Base-by-base conservation (phyloP, 2,329 filamentous ascomycete species). In the Didymella exigua region DNA sequence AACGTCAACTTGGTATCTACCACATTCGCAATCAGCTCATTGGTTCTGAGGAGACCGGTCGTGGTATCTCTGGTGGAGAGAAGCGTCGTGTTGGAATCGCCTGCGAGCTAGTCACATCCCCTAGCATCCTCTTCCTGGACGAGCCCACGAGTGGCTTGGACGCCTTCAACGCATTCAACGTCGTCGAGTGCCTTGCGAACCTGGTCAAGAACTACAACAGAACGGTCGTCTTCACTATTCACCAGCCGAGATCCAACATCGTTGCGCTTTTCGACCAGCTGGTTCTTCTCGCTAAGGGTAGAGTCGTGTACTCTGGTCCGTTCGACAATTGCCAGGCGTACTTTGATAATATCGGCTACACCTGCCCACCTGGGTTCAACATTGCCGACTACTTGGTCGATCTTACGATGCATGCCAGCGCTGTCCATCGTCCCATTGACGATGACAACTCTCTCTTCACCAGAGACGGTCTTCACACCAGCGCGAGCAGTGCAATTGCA, bases 301-400 rank as follows among this genome's bases (percentile, higher is more conserved):
- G 88, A 66, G 89, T 91, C 1, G 95, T 99, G 7, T 99, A 96
- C 74, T 98, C 95, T 3, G 95, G 95, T 0, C 90, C 91, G 1
- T 96, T 98, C 72, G 81, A 85, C 1, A 87, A 87, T 61, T 99
- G 95, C 71, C 95, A 99, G 73, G 81, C 85, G 18, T 99, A 97
- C 72, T 99, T 99, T 67, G 91, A 97, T 69, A 84, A 86, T 41
- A 88, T 96, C 58, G 96, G 95, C 37, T 99, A 97, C 74, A 82
- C 89, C 43, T 99, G 96, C 70, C 95, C 95, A 10, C 89, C 93
- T 21, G 96, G 96, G 2, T 99, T 98, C 83, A 99, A 99, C 69
- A 98, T 99, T 75, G 95, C 95, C 4, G 95, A 99, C 74, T 99
- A 97, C 70, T 84, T 99, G 5, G 93, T 99, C 26, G 95, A 99